Evolutionary conservation across 805 yeast species (phyloP), one percentile per base, ranked within the genome.

Genomic region (Candida bentonensis): DNA sequence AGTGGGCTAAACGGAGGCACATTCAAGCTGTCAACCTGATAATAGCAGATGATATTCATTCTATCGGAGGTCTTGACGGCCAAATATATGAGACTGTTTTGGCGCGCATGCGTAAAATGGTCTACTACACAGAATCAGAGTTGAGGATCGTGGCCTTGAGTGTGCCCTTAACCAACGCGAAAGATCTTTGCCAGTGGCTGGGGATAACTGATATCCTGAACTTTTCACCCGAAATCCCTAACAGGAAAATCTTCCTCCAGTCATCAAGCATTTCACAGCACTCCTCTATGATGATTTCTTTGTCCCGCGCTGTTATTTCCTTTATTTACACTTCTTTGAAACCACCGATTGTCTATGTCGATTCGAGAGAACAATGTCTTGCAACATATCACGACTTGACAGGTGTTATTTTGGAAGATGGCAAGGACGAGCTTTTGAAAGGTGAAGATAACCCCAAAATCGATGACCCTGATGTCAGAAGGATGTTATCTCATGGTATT

Each of bases 121-220:
- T 78, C 0, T 68, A 74, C 1, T 92, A 84, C 51, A 56, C 79
- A n/a, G 82, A 78, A 26, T 66, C 62, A 2, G 57, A 66, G 1
- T 50, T 75, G 3, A 64, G 97, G 50, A 59, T 87, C 22, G 73
- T 89, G n/a, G 88, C 76, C 0, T 63, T 89, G 21, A 69, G 83
- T 0, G 68, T 76, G 0, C 76, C 94, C 1, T 58, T 89, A 33
- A 76, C 92, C 0, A 82, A 79, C 55, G 83, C 82, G 2, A 69
- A 75, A 43, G 95, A 85, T 50, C 61, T 88, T 46, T 89, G 83
- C 1, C 84, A 80, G 44, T 92, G 97, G 96, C 61, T 92, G 23
- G 94, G 92, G 1, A 79, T 76, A 53, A 51, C 53, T 17, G 68
- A 76, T 42, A 68, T 79, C 3, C 85, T 69, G 65, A 87, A 86